Evolutionary conservation across 768 basidiomycete species (phyloP), one percentile per base, ranked within the genome.

Genomic region (Pleurotus cornucopiae): DNA sequence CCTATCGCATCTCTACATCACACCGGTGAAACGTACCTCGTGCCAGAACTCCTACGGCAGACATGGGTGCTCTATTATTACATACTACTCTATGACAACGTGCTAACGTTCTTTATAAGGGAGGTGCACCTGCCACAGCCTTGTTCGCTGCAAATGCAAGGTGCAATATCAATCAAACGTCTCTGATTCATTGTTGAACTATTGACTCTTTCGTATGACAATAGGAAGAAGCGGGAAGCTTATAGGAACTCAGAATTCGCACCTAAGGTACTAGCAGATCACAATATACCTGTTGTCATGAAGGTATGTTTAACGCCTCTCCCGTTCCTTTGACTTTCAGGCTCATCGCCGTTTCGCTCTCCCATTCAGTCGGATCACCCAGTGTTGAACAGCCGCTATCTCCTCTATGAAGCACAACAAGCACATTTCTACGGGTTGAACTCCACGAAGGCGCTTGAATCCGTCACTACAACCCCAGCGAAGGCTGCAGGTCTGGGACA

Each of bases 1-100:
- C 80, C 85, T 0, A 73, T 91, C 38, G 81, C 88, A 0, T 85
- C 86, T 0, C 82, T 90, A 69, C 89, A 91, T 62, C 89, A 91
- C 61, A 89, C 90, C 1, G 83, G 84, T 41, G 88, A 91, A 61
- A 82, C 89, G 0, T 92, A 88, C 61, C 83, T 93, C 40, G 88
- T 91, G n/a, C 86, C 89, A 2, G 82, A 83, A 21, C 66, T 89
- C 1, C 75, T 93, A 55, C 91, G 90, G 68, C 76, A 78, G 62
- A 78, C 84, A 7, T 93, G 81, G 70, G 88, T 83, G 65, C 59
- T 51, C 14, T 9, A 34, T 16, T 34, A 11, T 34, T 34, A 9
- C 30, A 1, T 11, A 9, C 11, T 1, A 4, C 30, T 4, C 11
- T 5, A 25, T 25, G 23, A 34, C 9, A 34, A 3, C 11, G 30